Conservation (phyloP, 2,329 filamentous ascomycete species). For the Fusarium multiceps region DNA sequence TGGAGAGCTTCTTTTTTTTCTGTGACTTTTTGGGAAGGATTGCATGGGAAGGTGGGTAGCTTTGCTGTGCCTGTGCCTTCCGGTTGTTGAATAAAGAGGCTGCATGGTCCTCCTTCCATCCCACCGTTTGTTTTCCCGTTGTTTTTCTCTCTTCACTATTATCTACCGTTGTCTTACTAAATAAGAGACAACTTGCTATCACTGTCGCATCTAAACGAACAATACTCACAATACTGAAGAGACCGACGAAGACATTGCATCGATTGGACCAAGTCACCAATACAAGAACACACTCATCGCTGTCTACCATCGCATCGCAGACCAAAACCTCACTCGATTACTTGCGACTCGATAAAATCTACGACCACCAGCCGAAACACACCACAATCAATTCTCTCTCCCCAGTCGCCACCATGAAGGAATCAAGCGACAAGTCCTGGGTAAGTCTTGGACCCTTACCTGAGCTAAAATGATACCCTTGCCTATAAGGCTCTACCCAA, state of each 20-base stretch:
- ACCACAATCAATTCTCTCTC: background rate
- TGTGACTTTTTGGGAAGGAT: background rate
- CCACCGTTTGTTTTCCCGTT: background rate
- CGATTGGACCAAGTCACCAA: background rate
- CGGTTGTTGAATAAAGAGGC: slow-evolving; percentile 2
- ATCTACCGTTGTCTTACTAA: background rate
- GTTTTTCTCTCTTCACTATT: background rate
- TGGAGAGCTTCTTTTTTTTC: slow-evolving; percentile 19
- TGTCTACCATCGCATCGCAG: background rate
- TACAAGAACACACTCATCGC: background rate
- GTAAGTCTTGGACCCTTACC: slow-evolving; percentile 49
- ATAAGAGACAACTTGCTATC: background rate
- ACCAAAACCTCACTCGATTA: background rate
- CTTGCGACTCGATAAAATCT: background rate
- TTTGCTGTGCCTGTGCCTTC: background rate
- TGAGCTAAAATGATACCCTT: slow-evolving; percentile 15
- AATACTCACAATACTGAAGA: background rate
- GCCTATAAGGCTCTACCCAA: background rate
- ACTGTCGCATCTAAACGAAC: background rate
- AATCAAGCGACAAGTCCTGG: slow-evolving; percentile 61
- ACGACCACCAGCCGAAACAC: background rate
- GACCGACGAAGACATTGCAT: background rate
- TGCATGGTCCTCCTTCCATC: slow-evolving; percentile 3
- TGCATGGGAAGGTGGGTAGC: background rate
- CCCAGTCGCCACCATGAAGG: slow-evolving; percentile 32